Conservation (phyloP, 2,329 filamentous ascomycete genomes). For the Lasiodiplodia gonubiensis region DNA sequence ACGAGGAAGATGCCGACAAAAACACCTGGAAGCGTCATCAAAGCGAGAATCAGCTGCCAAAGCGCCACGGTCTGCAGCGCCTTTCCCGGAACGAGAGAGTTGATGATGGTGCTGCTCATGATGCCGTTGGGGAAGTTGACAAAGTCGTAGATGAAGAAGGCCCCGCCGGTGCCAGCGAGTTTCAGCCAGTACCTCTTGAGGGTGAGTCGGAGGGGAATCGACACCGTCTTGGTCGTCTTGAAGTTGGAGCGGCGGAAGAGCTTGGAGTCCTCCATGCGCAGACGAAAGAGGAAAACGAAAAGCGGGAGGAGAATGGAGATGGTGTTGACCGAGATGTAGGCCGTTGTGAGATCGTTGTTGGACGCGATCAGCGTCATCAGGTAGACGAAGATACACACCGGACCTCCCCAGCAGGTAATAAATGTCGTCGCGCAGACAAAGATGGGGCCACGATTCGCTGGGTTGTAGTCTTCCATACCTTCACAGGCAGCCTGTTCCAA, state of each 20-base stretch:
- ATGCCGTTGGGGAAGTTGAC: conserved; percentile 56
- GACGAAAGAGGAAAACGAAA: conserved; percentile 57
- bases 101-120: conserved; percentile 54
- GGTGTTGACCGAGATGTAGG: conserved; percentile 50
- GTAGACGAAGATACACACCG: conserved; percentile 34
- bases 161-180: conserved; percentile 55
- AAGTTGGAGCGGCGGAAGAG: conserved; percentile 39
- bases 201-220: conserved; percentile 56
- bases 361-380: conserved; percentile 48
- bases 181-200: conserved; percentile 57
- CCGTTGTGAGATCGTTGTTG: conserved; percentile 46
- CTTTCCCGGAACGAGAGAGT: conserved; percentile 45
- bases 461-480: conserved; percentile 57
- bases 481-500: conserved; percentile 43
- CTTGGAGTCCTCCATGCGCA: conserved; percentile 57
- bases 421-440: conserved; percentile 19
- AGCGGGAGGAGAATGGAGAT: conserved; percentile 56
- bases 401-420: conserved; percentile 17
- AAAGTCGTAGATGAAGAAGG: conserved; percentile 57
- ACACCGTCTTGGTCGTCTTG: conserved; percentile 52
- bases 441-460: conserved; percentile 38
- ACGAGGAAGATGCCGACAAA: conserved; percentile 55
- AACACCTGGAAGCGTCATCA: conserved; percentile 56
- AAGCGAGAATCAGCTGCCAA: conserved; percentile 56
- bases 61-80: conserved; percentile 53